These are phyloP conservation scores for Kuraishia ogatae DNA, from an alignment of 805 yeast species.

Conservation along the genomic window DNA sequence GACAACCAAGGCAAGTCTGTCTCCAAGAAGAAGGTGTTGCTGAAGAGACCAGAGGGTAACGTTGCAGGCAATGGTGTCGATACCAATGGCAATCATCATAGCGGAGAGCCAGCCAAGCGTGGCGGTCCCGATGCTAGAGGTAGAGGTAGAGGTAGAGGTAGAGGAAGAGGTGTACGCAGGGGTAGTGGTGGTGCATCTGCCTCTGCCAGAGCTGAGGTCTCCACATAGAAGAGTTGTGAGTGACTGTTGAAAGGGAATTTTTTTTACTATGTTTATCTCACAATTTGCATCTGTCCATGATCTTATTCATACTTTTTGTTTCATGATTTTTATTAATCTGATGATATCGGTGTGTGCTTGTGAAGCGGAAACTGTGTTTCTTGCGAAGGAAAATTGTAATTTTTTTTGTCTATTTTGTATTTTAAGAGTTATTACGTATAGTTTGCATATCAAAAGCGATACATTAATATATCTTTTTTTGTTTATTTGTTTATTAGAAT, in stretches of 20 bases:
- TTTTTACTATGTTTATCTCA: background rate
- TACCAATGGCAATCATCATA: background rate
- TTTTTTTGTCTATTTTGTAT: too few relatives aligned
- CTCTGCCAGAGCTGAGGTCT: background rate
- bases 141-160: constrained; percentile 7
- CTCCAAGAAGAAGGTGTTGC: background rate
- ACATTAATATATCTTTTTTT: too few relatives aligned
- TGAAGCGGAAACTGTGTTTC: background rate
- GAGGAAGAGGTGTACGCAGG: constrained; percentile 12
- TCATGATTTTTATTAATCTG: background rate
- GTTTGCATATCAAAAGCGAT: background rate
- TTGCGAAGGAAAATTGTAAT: background rate
- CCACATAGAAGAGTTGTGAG: too few relatives aligned
- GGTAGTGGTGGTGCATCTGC: constrained; percentile 12
- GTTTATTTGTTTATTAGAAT: too few relatives aligned
- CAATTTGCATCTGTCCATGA: background rate
- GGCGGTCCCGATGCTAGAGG: constrained; percentile 1
- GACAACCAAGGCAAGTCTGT: background rate
- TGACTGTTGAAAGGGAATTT: background rate
- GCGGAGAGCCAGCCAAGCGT: background rate
- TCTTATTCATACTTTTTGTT: background rate
- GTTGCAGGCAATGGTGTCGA: background rate
- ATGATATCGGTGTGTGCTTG: background rate
- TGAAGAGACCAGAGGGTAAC: background rate
- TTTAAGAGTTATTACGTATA: background rate